Conservation (phyloP, 1,284 basidiomycete species). For the Apiotrichum montevideense region DNA sequence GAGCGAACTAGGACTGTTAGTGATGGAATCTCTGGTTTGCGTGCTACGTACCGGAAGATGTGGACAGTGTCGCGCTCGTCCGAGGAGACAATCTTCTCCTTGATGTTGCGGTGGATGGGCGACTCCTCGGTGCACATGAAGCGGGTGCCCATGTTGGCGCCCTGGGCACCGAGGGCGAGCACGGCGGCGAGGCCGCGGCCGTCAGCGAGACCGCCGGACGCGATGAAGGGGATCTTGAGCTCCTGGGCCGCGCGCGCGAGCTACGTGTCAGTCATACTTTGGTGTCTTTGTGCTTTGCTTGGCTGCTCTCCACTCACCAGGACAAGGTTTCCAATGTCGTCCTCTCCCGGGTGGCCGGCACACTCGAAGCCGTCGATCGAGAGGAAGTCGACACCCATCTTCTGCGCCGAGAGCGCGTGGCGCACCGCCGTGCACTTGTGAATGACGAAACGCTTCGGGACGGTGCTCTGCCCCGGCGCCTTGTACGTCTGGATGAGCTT, state of each 20-base stretch:
- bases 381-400: slow-evolving; percentile 73
- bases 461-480: slow-evolving; percentile 8
- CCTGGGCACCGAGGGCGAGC: slow-evolving; percentile 76
- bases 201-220: slow-evolving; percentile 80
- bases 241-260: slow-evolving; percentile 82
- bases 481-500: slow-evolving; percentile 63
- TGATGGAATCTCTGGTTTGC: background rate
- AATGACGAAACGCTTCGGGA: slow-evolving; percentile 62
- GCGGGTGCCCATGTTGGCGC: slow-evolving; percentile 66
- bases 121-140: slow-evolving; percentile 52
- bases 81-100: slow-evolving; percentile 76
- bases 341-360: slow-evolving; percentile 90
- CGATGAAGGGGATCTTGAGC: slow-evolving; percentile 76
- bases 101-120: slow-evolving; percentile 84
- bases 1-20: slow-evolving; percentile 50
- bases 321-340: slow-evolving; percentile 87
- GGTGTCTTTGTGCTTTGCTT: no score
- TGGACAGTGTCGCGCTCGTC: slow-evolving; percentile 74
- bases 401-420: slow-evolving; percentile 73
- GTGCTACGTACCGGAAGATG: slow-evolving; percentile 62
- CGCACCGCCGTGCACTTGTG: slow-evolving; percentile 88
- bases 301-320: slow-evolving; percentile 53
- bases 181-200: slow-evolving; percentile 74
- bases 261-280: slow-evolving; percentile 42
- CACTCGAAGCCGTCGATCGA: slow-evolving; percentile 89